Evolutionary conservation across 176 grass and related monocot species (phyloP).

Genomic region (Saccharum officinarum): DNA sequence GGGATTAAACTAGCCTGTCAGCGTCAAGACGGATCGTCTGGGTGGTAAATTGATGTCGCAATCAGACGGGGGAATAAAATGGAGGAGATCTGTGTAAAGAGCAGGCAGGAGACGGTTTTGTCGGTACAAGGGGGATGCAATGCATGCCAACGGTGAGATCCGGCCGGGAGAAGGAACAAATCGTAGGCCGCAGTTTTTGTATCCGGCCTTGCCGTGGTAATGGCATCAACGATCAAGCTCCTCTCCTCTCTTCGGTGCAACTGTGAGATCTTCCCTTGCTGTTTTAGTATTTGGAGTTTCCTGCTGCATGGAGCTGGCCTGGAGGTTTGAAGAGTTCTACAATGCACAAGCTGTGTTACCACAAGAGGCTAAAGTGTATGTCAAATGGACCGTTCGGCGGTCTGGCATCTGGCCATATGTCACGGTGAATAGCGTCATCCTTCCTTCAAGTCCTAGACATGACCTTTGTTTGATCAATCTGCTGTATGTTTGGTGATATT

Average conservation of each 20-base stretch:
- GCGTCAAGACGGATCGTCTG: slow-evolving; percentile 6
- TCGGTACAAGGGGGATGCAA: background rate
- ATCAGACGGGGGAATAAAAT: slow-evolving; percentile 34
- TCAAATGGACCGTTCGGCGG: slow-evolving; percentile 35
- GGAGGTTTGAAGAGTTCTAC: slow-evolving; percentile 46
- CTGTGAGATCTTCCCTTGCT: background rate
- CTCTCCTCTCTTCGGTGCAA: slow-evolving; percentile 15
- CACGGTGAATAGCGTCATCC: background rate
- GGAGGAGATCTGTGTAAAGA: background rate
- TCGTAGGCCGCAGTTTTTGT: slow-evolving; percentile 32
- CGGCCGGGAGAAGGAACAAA: slow-evolving; percentile 55
- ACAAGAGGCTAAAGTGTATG: slow-evolving; percentile 17
- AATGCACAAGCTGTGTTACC: slow-evolving; percentile 35
- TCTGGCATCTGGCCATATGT: background rate
- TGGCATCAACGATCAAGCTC: background rate
- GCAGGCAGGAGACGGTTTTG: slow-evolving; percentile 46
- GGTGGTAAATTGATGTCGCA: slow-evolving; percentile 4
- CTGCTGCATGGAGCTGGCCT: too few relatives aligned
- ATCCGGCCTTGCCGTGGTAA: slow-evolving; percentile 2
- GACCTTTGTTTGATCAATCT: background rate
- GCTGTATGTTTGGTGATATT: background rate
- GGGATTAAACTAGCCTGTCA: slow-evolving; percentile 39
- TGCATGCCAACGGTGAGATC: slow-evolving; percentile 41
- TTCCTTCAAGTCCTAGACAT: background rate
- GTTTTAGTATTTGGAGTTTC: too few relatives aligned